These are phyloP conservation scores for Yarrowia bubula DNA, from an alignment of 805 yeast species.

Conservation along the genomic window DNA sequence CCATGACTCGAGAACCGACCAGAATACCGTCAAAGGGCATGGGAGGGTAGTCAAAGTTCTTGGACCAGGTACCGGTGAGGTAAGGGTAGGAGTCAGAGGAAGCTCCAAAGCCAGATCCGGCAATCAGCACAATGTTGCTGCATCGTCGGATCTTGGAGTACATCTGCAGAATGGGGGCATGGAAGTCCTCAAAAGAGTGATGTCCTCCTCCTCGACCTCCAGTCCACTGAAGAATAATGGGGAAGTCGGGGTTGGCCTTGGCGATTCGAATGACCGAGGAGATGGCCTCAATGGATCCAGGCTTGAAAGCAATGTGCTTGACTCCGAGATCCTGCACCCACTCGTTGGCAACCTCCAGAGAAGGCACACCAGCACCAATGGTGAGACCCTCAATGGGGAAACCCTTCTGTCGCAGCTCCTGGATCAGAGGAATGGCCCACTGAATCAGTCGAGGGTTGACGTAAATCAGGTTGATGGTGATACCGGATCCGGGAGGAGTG, in stretches of 20 bases:
- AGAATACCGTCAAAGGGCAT: slow-evolving; percentile 99
- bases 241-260: slow-evolving; percentile 92
- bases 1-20: slow-evolving; percentile 96
- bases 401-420: slow-evolving; percentile 82
- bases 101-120: slow-evolving; percentile 98
- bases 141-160: slow-evolving; percentile 91
- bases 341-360: slow-evolving; percentile 94
- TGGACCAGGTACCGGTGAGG: slow-evolving; percentile 97
- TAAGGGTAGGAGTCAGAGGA: slow-evolving; percentile 96
- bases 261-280: slow-evolving; percentile 85
- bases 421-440: slow-evolving; percentile 97
- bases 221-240: slow-evolving; percentile 98
- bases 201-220: slow-evolving; percentile 99
- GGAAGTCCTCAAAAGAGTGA: slow-evolving; percentile 99
- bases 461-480: slow-evolving; percentile 88
- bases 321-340: slow-evolving; percentile 89
- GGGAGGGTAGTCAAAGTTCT: slow-evolving; percentile 81
- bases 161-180: slow-evolving; percentile 94
- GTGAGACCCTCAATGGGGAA: slow-evolving; percentile 95
- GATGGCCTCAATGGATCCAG: slow-evolving; percentile 94
- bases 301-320: slow-evolving; percentile 93
- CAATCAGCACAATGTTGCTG: slow-evolving; percentile 82
- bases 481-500: slow-evolving; percentile 81
- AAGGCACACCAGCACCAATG: slow-evolving; percentile 99
- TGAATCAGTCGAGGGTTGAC: slow-evolving; percentile 97